Base-by-base conservation (phyloP, 768 basidiomycete species). In the Wakefieldia striispora region DNA sequence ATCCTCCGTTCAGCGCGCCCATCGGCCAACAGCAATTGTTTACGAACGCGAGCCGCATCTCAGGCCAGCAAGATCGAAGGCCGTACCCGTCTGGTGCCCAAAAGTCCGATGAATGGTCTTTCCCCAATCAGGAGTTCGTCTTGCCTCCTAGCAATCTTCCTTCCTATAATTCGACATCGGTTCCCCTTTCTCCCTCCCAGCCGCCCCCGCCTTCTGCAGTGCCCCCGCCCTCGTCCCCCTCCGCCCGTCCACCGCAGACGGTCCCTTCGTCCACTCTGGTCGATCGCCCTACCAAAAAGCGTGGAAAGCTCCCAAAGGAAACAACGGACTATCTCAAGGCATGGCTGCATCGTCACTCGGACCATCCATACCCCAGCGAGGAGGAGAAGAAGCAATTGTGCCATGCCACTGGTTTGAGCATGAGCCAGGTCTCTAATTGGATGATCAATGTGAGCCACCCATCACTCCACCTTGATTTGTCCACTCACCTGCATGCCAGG, bases 381-480 rank as follows among this genome's bases (percentile, higher is more conserved):
- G 88, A 91, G 54, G 90, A 92, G 76, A 93, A 93, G 72, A 91
- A 91, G 63, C 86, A 88, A 64, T 72, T 93, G 56, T 92, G 90
- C 68, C 81, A 86, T 59, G 86, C 87, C 35, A 93, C 90, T 1
- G 88, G 88, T 21, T 72, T 93, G 55, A 88, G 84, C 72, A 92
- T 92, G 88, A 82, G 78, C 69, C 90, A 93, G 68, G 88, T 92
- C 1, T 90, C 88, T 45, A 92, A 92, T 66, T 92, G 90, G 90
- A 92, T 92, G 90, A 92, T 92, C 62, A 92, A 92, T 59, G 90
- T 81, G 47, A 44, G 80, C 71, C 51, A 17, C 42, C 37, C 75
- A 8, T 51, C 43, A 48, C 27, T 48, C 41, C 20, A 44, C 39
- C 49, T 31, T 51, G 45, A 39, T 34, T 46, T 35, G 47, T 61